Conservation (phyloP, 192 early-diverging fungal species). For the Fimicolochytrium jonesii region DNA sequence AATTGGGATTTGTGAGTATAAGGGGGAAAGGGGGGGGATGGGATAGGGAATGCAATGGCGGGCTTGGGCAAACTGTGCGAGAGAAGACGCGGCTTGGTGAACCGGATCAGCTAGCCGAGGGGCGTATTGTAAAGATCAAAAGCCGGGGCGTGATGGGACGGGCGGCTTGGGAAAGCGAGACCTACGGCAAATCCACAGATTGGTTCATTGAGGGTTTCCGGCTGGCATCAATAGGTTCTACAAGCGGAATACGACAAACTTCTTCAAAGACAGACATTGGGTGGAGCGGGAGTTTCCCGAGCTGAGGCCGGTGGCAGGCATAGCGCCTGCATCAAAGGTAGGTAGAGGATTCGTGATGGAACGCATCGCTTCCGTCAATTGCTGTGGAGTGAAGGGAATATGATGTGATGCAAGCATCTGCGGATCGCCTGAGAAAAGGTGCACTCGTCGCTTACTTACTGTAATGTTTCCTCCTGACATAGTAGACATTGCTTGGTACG, state of each 20-base stretch:
- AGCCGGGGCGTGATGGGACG: background rate
- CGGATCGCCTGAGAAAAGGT: too few species aligned
- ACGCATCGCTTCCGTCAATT: too few species aligned
- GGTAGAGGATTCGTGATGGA: too few species aligned
- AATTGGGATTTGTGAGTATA: constrained; percentile 45
- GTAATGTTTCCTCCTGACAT: too few species aligned
- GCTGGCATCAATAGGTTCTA: constrained; percentile 1
- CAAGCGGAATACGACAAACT: constrained; percentile 52
- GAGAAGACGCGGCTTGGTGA: background rate
- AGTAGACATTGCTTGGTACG: too few species aligned
- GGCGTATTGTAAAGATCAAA: background rate
- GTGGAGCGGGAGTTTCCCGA: constrained; percentile 91
- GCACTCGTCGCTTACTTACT: too few species aligned
- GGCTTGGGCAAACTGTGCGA: background rate
- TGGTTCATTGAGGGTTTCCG: background rate
- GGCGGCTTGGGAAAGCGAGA: background rate
- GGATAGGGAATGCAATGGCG: background rate
- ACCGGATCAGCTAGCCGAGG: constrained; percentile 19
- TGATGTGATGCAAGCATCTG: too few species aligned
- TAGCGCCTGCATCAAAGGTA: constrained; percentile 15
- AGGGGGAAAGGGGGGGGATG: background rate
- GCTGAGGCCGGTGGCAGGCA: constrained; percentile 44
- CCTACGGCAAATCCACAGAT: background rate
- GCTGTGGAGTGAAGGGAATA: too few species aligned
- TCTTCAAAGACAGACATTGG: constrained; percentile 99